phyloP scores from a whole-genome alignment of 495 filamentous ascomycete genomes.

The Thermochaetoides thermophila region DNA sequence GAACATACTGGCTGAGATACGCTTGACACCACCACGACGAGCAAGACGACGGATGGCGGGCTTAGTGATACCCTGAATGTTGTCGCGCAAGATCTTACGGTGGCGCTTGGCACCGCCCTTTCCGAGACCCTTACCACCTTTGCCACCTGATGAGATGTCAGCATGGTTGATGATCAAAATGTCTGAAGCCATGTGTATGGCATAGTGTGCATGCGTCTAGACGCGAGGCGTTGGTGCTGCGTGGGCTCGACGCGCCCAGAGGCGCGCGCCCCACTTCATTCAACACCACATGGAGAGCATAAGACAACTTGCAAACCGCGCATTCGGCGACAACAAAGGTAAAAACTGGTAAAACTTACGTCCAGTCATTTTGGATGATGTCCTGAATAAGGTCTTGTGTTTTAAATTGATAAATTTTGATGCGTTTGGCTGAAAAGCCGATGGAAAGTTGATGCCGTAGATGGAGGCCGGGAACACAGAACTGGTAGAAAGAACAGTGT shows the following conservation, averaged over 20 bases:
- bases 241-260: conserved; percentile 14
- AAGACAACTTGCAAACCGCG: conserved; percentile 3
- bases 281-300: conserved; percentile 3
- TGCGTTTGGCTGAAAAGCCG: conserved; percentile 8
- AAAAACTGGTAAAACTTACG: conserved; percentile 44
- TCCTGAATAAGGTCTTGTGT: conserved; percentile 6
- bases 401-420: conserved; percentile 17
- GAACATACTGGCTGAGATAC: conserved; percentile 81
- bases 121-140: conserved; percentile 78
- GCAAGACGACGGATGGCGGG: conserved; percentile 99
- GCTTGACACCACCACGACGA: conserved; percentile 98
- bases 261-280: conserved; percentile 6
- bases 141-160: conserved; percentile 63
- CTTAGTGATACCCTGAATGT: conserved; percentile 99
- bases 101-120: conserved; percentile 90
- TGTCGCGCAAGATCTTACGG: conserved; percentile 98
- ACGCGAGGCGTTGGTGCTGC: conserved; percentile 1
- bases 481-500: conserved; percentile 3
- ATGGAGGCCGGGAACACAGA: conserved; percentile 10
- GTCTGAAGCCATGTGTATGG: no score
- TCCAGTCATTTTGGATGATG: conserved; percentile 72
- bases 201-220: no score
- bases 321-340: conserved; percentile 9
- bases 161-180: no score
- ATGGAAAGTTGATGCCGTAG: conserved; percentile 17